These are phyloP conservation scores for Tylopilus sp. DNA, from an alignment of 768 basidiomycete genomes.

Conservation along the genomic window DNA sequence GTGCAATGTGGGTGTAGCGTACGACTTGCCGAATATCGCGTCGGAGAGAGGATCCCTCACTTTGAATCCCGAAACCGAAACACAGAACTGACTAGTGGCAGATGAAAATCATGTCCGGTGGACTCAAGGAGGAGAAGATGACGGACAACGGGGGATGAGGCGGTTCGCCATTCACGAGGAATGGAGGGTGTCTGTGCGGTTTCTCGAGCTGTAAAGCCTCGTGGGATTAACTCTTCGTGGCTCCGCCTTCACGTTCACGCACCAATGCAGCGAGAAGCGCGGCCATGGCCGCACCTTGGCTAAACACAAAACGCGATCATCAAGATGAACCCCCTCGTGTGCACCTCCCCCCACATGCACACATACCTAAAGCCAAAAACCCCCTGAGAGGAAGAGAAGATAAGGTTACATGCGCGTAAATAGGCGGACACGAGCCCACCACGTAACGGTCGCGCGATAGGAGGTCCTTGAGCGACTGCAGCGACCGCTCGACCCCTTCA, in stretches of 20 bases:
- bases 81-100: constrained; percentile 58
- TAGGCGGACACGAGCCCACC: constrained; percentile 36
- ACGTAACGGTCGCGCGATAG: constrained; percentile 61
- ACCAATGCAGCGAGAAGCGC: constrained; percentile 69
- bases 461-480: constrained; percentile 52
- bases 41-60: constrained; percentile 44
- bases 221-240: background rate
- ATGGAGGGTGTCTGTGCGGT: constrained; percentile 50
- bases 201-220: constrained; percentile 44
- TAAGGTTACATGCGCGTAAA: background rate
- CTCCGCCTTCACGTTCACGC: constrained; percentile 20
- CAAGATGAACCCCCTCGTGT: background rate
- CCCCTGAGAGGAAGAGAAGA: constrained; percentile 43
- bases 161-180: constrained; percentile 59
- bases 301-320: constrained; percentile 25
- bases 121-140: background rate
- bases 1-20: constrained; percentile 73
- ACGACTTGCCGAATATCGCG: constrained; percentile 47
- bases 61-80: constrained; percentile 73
- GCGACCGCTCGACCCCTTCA: constrained; percentile 54
- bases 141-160: constrained; percentile 76
- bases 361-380: constrained; percentile 75
- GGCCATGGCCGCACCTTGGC: constrained; percentile 79
- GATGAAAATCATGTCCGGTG: background rate
- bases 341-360: background rate